Base-by-base conservation (phyloP, 768 basidiomycete genomes). In the Tricholoma saponaceum region DNA sequence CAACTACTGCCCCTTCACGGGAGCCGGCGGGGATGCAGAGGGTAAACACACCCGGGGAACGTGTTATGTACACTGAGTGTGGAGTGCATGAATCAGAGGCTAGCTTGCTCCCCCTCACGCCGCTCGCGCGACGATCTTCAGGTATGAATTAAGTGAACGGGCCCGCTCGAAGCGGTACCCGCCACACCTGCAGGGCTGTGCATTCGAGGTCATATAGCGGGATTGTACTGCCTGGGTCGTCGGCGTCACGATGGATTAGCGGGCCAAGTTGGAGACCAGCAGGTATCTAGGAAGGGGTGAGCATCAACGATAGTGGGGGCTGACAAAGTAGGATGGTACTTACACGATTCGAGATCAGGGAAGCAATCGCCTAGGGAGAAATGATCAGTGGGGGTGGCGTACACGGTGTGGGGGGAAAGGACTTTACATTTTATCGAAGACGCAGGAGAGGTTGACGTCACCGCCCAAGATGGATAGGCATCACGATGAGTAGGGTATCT, bases 111-210 rank as follows among this genome's bases (percentile, higher is more conserved):
- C 26, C 47, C 47, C 47, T 50, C 47, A 50, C 47, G 26, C 26
- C 47, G 47, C 47, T 50, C 13, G 7, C 47, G 47, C 26, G 47
- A 10, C 47, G 47, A 28, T 50, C 47, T 50, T 50, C 47, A 50
- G 47, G 47, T 50, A 50, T 23, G 22, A 18, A 50, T 50, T 50
- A 50, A 30, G 47, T 50, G 47, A 50, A 50, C 47, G 47, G 47
- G 47, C 47, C 47, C 47, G 47, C 47, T 50, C 47, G 47, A 28
- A 50, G 47, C 47, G 47, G 47, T 50, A 50, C 47, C 47, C 47
- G 47, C 47, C 47, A 50, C 47, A 50, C 47, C 47, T 50, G 47
- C 47, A 50, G 47, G 47, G 44, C 44, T 25, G 44, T 46, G 44
- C 44, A 50, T 18, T 50, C 26, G 26, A 28, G 47, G 47, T 50